Evolutionary conservation across 768 basidiomycete genomes (phyloP).

Genomic region (Pholiota molesta): DNA sequence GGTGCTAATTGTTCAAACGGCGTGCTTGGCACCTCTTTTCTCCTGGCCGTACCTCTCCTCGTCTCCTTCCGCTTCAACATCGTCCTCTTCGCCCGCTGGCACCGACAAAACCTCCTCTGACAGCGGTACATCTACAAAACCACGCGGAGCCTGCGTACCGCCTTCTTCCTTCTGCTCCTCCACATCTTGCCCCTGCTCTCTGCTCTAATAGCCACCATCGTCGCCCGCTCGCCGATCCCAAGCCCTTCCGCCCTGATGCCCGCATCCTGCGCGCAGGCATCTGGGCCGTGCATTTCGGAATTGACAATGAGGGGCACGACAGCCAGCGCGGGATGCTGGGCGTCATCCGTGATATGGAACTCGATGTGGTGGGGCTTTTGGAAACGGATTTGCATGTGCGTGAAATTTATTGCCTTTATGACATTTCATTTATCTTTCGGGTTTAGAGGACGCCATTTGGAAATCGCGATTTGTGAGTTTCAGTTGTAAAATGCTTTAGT

Average conservation of each 20-base stretch:
- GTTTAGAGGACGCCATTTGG: conserved; percentile 59
- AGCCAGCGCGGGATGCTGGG: conserved; percentile 71
- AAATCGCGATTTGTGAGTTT: conserved; percentile 74
- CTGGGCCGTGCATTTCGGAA: conserved; percentile 92
- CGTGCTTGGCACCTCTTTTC: conserved; percentile 46
- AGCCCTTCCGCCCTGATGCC: conserved; percentile 63
- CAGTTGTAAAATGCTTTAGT: no score
- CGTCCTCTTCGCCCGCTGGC: not conserved
- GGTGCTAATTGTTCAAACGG: conserved; percentile 56
- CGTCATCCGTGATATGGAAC: conserved; percentile 67
- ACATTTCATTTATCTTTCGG: conserved; percentile 4
- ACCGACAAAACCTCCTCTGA: not conserved
- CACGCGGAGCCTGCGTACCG: not conserved
- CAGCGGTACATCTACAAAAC: not conserved
- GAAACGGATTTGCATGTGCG: conserved; percentile 87
- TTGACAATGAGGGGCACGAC: conserved; percentile 72
- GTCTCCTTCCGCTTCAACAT: not conserved
- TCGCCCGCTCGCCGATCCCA: conserved; percentile 50
- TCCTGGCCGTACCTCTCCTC: not conserved
- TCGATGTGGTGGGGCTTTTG: conserved; percentile 83
- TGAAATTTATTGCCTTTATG: conserved; percentile 10
- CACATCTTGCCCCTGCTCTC: conserved; percentile 37
- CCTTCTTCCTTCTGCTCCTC: not conserved
- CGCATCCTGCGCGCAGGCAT: conserved; percentile 81
- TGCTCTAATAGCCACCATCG: conserved; percentile 52